phyloP scores from a whole-genome alignment of 208 protist genomes.

The Trypanosoma congolense region DNA sequence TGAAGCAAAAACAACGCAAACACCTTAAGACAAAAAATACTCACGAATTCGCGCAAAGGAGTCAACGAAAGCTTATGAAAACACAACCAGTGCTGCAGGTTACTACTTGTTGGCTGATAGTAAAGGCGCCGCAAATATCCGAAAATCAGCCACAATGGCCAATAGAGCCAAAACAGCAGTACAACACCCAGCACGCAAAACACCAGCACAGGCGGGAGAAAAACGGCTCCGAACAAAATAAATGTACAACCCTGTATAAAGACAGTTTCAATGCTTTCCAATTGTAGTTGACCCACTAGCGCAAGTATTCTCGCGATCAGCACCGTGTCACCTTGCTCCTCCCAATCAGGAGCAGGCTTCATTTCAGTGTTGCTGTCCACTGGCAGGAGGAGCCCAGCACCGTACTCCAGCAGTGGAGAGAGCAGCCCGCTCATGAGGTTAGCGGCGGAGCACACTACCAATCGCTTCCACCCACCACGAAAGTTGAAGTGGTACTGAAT shows the following conservation, averaged over 20 bases:
- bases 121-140: slow-evolving; percentile 32
- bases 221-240: slow-evolving; percentile 42
- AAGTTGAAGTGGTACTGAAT: slow-evolving; percentile 57
- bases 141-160: slow-evolving; percentile 28
- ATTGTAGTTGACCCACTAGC: slow-evolving; percentile 38
- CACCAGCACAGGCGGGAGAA: slow-evolving; percentile 34
- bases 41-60: slow-evolving; percentile 34
- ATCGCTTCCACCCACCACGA: slow-evolving; percentile 44
- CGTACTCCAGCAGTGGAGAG: slow-evolving; percentile 52
- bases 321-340: slow-evolving; percentile 38
- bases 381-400: slow-evolving; percentile 30
- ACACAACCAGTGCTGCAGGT: too few species aligned
- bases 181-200: slow-evolving; percentile 35
- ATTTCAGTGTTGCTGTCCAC: slow-evolving; percentile 22
- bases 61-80: slow-evolving; percentile 17
- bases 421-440: slow-evolving; percentile 53
- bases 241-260: slow-evolving; percentile 53
- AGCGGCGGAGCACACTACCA: slow-evolving; percentile 46
- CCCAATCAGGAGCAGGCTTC: slow-evolving; percentile 27
- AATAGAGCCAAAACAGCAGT: slow-evolving; percentile 37
- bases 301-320: slow-evolving; percentile 56
- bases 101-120: slow-evolving; percentile 16
- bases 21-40: slow-evolving; percentile 39
- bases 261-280: slow-evolving; percentile 51
- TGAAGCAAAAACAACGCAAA: slow-evolving; percentile 43